phyloP scores from a whole-genome alignment of 1,284 basidiomycete genomes.

The Fomes fomentarius region DNA sequence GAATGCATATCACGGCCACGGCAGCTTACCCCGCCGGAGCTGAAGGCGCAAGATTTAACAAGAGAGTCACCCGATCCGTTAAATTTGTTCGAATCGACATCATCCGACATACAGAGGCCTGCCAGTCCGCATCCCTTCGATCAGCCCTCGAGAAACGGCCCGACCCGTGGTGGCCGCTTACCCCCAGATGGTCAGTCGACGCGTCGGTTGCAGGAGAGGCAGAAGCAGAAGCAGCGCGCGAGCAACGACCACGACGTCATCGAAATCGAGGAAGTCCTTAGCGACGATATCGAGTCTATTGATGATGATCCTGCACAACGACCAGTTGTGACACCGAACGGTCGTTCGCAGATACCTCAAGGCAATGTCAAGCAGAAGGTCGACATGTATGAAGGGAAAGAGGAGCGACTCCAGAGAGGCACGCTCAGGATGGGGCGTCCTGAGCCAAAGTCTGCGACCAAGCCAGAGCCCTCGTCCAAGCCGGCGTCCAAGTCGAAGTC shows the following conservation, averaged over 20 bases:
- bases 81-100: neutral
- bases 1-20: no score
- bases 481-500: no score
- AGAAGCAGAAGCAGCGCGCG: neutral
- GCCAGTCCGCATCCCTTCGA: constrained; percentile 13
- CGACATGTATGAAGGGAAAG: no score
- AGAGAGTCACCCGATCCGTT: neutral
- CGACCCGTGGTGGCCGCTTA: neutral
- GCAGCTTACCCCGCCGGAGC: neutral
- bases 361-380: constrained; percentile 15
- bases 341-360: constrained; percentile 3
- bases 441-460: no score
- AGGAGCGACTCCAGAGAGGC: neutral
- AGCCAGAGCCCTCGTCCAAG: no score
- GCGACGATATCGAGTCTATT: constrained; percentile 19
- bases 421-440: no score
- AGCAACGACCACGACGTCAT: neutral
- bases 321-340: constrained; percentile 9
- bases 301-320: no score
- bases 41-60: no score
- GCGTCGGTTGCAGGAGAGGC: neutral
- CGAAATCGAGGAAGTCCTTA: constrained; percentile 10
- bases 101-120: constrained; percentile 1
- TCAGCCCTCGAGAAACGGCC: neutral
- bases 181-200: constrained; percentile 14